A percentile compares a stretch with the other conserved stretches of the same genome.
These are phyloP conservation scores for Komagataella ulmi DNA, from an alignment of 805 yeast genomes.

Conservation along the genomic window DNA sequence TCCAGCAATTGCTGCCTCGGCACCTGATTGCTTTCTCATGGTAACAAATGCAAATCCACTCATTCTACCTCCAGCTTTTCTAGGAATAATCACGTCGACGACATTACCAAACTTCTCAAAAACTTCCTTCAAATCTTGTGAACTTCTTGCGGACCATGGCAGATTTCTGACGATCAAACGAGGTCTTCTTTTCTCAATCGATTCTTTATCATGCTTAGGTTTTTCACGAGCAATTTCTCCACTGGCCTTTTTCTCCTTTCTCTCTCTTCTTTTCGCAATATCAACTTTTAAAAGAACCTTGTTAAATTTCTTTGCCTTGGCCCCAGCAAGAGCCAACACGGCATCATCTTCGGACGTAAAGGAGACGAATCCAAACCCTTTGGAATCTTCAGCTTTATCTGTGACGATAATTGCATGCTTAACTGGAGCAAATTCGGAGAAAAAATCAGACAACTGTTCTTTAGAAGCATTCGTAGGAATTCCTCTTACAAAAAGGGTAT, in stretches of 20 bases:
- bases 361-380: slow-evolving; percentile 94
- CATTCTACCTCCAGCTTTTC: slow-evolving; percentile 79
- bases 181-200: slow-evolving; percentile 67
- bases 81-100: slow-evolving; percentile 79
- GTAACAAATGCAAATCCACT: slow-evolving; percentile 91
- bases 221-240: slow-evolving; percentile 6
- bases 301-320: slow-evolving; percentile 55
- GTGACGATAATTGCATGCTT: slow-evolving; percentile 88
- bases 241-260: slow-evolving; percentile 27
- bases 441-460: slow-evolving; percentile 71
- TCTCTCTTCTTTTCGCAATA: slow-evolving; percentile 84
- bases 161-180: slow-evolving; percentile 81
- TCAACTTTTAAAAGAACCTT: slow-evolving; percentile 63
- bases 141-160: slow-evolving; percentile 90
- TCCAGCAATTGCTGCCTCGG: slow-evolving; percentile 70
- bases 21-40: slow-evolving; percentile 67
- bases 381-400: slow-evolving; percentile 61
- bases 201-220: slow-evolving; percentile 16
- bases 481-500: slow-evolving; percentile 75
- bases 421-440: slow-evolving; percentile 88
- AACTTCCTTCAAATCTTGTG: slow-evolving; percentile 52
- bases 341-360: slow-evolving; percentile 83
- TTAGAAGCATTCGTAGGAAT: slow-evolving; percentile 72
- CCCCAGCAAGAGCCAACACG: slow-evolving; percentile 49
- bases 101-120: slow-evolving; percentile 79